A percentile compares a stretch with the other conserved stretches of the same genome.
Conservation (phyloP, 2,329 filamentous ascomycete genomes). For the Thielaviopsis musarum region DNA sequence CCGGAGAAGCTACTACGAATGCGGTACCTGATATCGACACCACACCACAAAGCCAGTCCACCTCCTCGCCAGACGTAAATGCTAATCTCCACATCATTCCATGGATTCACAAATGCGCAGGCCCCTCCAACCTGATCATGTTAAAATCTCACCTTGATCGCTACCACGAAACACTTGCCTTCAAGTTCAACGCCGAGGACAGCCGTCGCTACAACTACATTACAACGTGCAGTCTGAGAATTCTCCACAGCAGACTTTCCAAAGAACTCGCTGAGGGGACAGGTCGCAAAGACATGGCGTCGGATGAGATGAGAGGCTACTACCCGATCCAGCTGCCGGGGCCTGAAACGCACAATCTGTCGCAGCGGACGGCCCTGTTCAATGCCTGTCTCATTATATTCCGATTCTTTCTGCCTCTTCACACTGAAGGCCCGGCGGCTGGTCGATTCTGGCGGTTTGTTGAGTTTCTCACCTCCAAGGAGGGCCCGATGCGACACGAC, state of each 20-base stretch:
- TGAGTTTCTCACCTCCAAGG: background rate
- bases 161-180: background rate
- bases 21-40: no score
- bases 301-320: background rate
- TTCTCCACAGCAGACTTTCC: background rate
- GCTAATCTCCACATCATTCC: no score
- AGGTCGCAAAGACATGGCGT: background rate
- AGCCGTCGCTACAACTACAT: background rate
- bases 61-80: no score
- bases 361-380: slow-evolving; percentile 23
- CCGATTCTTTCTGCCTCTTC: slow-evolving; percentile 25
- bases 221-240: background rate
- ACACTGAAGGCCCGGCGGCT: slow-evolving; percentile 22
- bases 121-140: background rate
- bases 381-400: slow-evolving; percentile 25
- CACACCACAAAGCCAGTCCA: no score
- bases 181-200: background rate
- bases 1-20: no score
- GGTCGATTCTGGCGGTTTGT: slow-evolving; percentile 16
- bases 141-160: background rate
- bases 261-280: background rate
- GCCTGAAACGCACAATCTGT: slow-evolving; percentile 15
- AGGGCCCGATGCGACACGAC: background rate
- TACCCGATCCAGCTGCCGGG: no score
- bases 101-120: background rate